Evolutionary conservation across 192 early-diverging fungal genomes (phyloP), one percentile per base, ranked within the genome.

Genomic region (Chytriomyces confervae): DNA sequence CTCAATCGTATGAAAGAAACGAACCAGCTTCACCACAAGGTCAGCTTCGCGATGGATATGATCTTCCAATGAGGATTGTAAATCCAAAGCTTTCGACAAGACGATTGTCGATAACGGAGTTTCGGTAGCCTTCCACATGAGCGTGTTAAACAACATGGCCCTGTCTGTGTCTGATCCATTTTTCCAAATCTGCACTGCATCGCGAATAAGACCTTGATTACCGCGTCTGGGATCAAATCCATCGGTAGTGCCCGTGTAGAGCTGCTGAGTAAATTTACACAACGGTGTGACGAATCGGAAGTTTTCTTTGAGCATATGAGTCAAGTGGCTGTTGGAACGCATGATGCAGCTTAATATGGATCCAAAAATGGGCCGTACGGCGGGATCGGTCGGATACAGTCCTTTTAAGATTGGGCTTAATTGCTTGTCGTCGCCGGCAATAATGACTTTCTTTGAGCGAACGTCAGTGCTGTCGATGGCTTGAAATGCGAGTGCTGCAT

Each of bases 311-410:
- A 84, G 70, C 74, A 83, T 77, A 9, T 62, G 27, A 20, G 69
- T 79, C 6, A 66, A 47, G 44, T 67, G 57, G 8, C 61, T 36
- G 16, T 64, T 67, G 7, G 10, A 46, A 11, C 48, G 45, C 63
- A 82, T n/a, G 50, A 82, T 36, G 43, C 83, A 83, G 16, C 76
- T 78, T 5, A 84, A 50, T 10, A 84, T 71, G 8, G 83, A 84
- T 7, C 80, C 83, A 72, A 72, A 84, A 24, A 84, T 29, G 13
- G 79, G 82, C 47, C 77, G 75, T 9, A 20, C 61, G 0, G 20
- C 43, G 16, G 43, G 0, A 3, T 10, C 43, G 16, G 8, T 23
- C 46, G 83, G 83, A 62, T 84, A 84, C 5, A 11, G 16, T 51
- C 71, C 78, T 53, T 70, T 61, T 10, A 84, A 57, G 51, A 84